These are phyloP conservation scores for Xylaria sp. DNA, from an alignment of 2,329 filamentous ascomycete species.

Conservation along the genomic window DNA sequence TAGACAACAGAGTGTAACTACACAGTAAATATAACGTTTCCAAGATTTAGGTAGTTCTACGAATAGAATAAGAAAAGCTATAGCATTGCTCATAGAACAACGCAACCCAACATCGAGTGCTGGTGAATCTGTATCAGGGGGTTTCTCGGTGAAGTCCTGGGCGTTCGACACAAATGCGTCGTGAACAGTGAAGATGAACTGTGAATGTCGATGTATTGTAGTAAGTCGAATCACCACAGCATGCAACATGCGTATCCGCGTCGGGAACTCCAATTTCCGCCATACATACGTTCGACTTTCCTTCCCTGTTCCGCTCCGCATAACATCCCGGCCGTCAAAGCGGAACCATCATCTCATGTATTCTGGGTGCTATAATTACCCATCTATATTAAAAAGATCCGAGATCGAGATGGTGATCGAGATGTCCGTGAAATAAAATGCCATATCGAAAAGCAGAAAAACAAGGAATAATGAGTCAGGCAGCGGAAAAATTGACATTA, in stretches of 20 bases:
- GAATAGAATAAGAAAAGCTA: background rate
- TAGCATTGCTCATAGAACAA: background rate
- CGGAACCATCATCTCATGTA: background rate
- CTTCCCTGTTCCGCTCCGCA: background rate
- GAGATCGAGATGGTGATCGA: background rate
- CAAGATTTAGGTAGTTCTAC: too few species aligned
- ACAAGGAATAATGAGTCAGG: background rate
- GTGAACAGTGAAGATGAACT: too few species aligned
- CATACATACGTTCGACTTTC: background rate
- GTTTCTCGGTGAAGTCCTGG: background rate
- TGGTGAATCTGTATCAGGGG: background rate
- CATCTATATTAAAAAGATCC: background rate
- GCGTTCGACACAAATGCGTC: background rate
- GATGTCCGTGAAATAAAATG: background rate
- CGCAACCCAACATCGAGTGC: background rate
- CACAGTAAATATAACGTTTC: background rate
- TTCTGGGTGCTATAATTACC: background rate
- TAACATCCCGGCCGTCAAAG: background rate
- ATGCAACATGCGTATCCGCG: background rate
- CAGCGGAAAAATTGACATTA: background rate
- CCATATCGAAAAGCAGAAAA: background rate
- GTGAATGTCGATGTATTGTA: background rate
- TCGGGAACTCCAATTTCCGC: background rate
- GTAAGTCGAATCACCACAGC: too few species aligned
- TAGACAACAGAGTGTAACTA: background rate